A percentile compares a stretch with the other conserved stretches of the same genome.
Evolutionary conservation across 164 flowering plant species (phyloP).

Genomic region (Vitis riparia): DNA sequence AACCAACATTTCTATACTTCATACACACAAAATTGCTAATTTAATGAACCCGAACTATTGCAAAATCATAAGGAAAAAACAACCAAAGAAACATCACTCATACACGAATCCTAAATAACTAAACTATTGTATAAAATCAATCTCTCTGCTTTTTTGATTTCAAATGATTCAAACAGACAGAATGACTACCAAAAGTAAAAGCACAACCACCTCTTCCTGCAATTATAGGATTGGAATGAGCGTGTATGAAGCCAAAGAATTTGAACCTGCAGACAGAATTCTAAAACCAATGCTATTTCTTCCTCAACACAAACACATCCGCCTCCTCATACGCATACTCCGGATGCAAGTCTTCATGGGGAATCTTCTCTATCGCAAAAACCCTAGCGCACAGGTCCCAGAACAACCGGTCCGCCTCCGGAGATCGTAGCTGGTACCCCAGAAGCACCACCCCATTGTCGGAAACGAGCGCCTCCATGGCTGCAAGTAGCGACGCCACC

Average conservation of each 20-base stretch:
- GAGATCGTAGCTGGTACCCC: slow-evolving; percentile 84
- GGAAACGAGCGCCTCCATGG: slow-evolving; percentile 66
- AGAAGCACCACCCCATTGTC: slow-evolving; percentile 68
- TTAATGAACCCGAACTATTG: too few relatives aligned
- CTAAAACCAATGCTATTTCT: slow-evolving; percentile 32
- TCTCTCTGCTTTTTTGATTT: too few relatives aligned
- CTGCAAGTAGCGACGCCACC: slow-evolving; percentile 46
- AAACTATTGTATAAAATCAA: too few relatives aligned
- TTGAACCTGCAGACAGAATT: background rate
- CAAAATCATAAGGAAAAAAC: too few relatives aligned
- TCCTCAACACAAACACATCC: slow-evolving; percentile 69
- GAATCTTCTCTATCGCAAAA: slow-evolving; percentile 66
- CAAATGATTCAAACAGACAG: too few relatives aligned
- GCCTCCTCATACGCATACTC: slow-evolving; percentile 87
- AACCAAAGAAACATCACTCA: too few relatives aligned
- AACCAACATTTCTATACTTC: too few relatives aligned
- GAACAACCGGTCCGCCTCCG: slow-evolving; percentile 74
- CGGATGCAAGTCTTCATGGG: slow-evolving; percentile 76
- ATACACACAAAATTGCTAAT: too few relatives aligned
- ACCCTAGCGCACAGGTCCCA: slow-evolving; percentile 68
- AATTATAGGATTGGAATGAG: too few relatives aligned
- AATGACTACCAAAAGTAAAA: too few relatives aligned
- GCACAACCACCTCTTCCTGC: too few relatives aligned
- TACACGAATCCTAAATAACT: too few relatives aligned
- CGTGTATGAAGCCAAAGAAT: background rate